Evolutionary conservation across 257 asterid species (phyloP), one percentile per base, ranked within the genome.

Genomic region (Nicotiana benthamiana): DNA sequence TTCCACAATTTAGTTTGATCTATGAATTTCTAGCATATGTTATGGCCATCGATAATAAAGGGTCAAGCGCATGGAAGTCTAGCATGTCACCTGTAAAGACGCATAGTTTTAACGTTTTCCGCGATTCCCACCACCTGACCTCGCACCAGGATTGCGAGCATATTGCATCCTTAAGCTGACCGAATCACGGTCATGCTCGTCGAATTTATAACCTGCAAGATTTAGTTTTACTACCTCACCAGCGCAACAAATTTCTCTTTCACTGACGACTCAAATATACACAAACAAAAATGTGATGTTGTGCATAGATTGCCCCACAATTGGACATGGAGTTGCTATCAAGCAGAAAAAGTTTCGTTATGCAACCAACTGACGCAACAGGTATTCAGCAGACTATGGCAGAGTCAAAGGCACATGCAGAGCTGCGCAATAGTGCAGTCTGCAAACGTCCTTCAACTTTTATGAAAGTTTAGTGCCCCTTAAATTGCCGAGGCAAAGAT

Each of bases 181-280:
- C 1, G 94, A 86, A 52, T 89, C 91, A 8, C 87, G 90, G 51
- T 92, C 97, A 75, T 86, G 90, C 85, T 92, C 92, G 24, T 92
- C 92, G 26, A 92, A 87, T 65, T 75, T 84, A 81, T 90, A 92
- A 86, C 93, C 94, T 92, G 97, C 92, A 92, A 90, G 83, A 90
- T 88, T 84, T 77, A 84, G 84, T 87, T 89, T 61, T 84, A 87
- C 90, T 18, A 78, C 70, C 62, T 84, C 82, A 79, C 51, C 82
- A 9, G 11, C 57, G 65, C 24, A 67, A 72, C 60, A 74, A 15
- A 70, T 70, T 74, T 74, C 79, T 15, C 40, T 74, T 46, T 26
- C 79, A 74, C 17, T 17, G 43, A 70, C 57, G 8, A 70, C 59
- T 70, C n/a, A 18, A 48, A 74, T 74, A 36, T 48, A 48, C 79